These are phyloP conservation scores for Heterobasidion irregulare DNA, from an alignment of 1,284 basidiomycete species.

Conservation along the genomic window DNA sequence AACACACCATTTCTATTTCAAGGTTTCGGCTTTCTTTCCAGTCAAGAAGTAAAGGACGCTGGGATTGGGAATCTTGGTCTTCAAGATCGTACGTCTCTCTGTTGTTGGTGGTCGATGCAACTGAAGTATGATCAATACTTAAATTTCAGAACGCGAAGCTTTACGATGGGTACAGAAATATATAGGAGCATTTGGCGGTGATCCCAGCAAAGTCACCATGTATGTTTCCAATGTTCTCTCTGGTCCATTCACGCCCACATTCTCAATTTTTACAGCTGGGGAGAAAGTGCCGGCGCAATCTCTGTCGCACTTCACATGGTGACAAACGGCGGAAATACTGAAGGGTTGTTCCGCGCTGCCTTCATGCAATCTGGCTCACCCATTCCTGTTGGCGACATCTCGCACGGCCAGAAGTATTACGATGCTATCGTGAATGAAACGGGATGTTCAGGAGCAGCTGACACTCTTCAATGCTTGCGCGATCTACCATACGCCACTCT, in stretches of 20 bases:
- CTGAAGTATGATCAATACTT: too few species aligned
- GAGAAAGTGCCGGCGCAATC: slow-evolving; percentile 32
- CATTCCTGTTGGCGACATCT: slow-evolving; percentile 22
- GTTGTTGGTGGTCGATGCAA: neutral
- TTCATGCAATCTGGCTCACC: slow-evolving; percentile 29
- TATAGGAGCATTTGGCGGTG: slow-evolving; percentile 35
- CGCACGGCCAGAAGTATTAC: slow-evolving; percentile 22
- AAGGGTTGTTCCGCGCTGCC: slow-evolving; percentile 23
- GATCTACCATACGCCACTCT: slow-evolving; percentile 21
- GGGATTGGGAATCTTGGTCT: slow-evolving; percentile 29
- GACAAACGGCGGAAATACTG: slow-evolving; percentile 19
- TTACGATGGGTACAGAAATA: slow-evolving; percentile 33
- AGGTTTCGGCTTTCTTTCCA: slow-evolving; percentile 26
- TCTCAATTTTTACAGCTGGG: slow-evolving; percentile 20
- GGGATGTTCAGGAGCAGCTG: slow-evolving; percentile 21
- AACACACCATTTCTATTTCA: neutral
- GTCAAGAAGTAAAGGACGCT: slow-evolving; percentile 24
- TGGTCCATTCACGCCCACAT: too few species aligned
- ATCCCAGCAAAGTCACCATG: slow-evolving; percentile 41
- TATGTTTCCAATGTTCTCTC: slow-evolving; percentile 17
- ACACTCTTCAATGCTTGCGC: slow-evolving; percentile 35
- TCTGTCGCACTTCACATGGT: slow-evolving; percentile 23
- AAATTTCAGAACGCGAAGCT: slow-evolving; percentile 37
- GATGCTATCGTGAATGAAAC: slow-evolving; percentile 22
- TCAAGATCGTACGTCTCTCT: slow-evolving; percentile 19